Conservation (phyloP, 345 rosid species). For the Eutrema heterophyllum region DNA sequence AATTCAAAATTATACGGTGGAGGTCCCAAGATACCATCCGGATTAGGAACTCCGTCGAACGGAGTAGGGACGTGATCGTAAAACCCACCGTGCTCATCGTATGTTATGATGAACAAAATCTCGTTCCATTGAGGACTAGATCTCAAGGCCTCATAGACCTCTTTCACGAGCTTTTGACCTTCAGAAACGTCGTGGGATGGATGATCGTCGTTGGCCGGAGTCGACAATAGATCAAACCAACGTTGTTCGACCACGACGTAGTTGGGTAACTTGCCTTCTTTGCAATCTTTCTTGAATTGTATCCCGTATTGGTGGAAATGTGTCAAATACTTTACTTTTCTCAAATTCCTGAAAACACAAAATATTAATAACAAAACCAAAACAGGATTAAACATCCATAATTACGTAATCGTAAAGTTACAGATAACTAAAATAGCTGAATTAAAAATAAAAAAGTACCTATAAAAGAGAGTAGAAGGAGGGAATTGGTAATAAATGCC, state of each 20-base stretch:
- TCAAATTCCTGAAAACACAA: slow-evolving; percentile 35
- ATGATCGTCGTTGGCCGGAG: slow-evolving; percentile 49
- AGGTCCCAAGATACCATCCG: slow-evolving; percentile 44
- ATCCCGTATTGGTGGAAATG: slow-evolving; percentile 43
- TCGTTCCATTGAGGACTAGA: slow-evolving; percentile 56
- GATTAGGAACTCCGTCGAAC: slow-evolving; percentile 42
- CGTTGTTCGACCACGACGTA: slow-evolving; percentile 48
- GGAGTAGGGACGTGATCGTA: slow-evolving; percentile 59
- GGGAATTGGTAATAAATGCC: slow-evolving; percentile 49
- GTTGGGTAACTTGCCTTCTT: slow-evolving; percentile 49
- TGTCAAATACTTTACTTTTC: slow-evolving; percentile 36
- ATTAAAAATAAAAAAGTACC: slow-evolving; percentile 23
- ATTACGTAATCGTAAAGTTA: too few species aligned
- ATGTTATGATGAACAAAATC: slow-evolving; percentile 39
- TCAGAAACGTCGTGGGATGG: slow-evolving; percentile 54
- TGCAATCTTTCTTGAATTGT: slow-evolving; percentile 39
- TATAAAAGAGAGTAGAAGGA: slow-evolving; percentile 57
- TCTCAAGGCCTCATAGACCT: slow-evolving; percentile 50
- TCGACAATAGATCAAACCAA: slow-evolving; percentile 34
- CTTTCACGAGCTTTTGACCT: slow-evolving; percentile 51
- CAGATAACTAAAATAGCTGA: too few species aligned
- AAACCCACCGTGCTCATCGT: slow-evolving; percentile 60
- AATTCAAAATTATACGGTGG: slow-evolving; percentile 47
- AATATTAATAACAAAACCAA: background rate
- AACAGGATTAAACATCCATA: too few species aligned